Evolutionary conservation across 345 rosid species (phyloP).

Genomic region (Gossypium bickii): DNA sequence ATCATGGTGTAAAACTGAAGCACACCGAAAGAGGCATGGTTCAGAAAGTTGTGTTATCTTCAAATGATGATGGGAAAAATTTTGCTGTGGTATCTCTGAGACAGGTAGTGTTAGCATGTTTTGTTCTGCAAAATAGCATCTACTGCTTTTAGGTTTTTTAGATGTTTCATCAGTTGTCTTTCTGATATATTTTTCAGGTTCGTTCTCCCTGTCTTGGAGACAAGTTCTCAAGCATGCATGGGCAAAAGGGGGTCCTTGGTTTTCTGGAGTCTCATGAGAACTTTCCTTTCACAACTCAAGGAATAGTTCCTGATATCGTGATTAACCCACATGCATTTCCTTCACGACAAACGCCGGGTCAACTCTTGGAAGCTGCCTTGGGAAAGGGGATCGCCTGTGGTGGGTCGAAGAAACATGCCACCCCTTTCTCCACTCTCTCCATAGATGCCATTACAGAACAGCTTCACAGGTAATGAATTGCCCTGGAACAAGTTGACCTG

Average conservation of each 20-base stretch:
- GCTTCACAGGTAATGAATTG: constrained; percentile 61
- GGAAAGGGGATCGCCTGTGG: constrained; percentile 86
- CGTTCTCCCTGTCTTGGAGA: constrained; percentile 88
- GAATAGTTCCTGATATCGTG: constrained; percentile 87
- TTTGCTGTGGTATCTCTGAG: constrained; percentile 80
- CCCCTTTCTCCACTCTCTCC: constrained; percentile 82
- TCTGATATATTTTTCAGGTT: constrained; percentile 40
- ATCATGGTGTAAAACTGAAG: constrained; percentile 78
- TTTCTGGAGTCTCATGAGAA: constrained; percentile 85
- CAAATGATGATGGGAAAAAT: constrained; percentile 93
- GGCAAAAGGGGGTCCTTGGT: constrained; percentile 95
- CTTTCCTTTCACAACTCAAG: constrained; percentile 83
- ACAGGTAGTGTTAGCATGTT: constrained; percentile 37
- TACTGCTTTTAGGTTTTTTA: background rate
- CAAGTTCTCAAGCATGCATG: constrained; percentile 97
- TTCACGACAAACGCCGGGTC: constrained; percentile 90
- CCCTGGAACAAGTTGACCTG: background rate
- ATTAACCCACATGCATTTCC: constrained; percentile 94
- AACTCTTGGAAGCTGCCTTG: constrained; percentile 87
- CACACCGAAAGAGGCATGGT: constrained; percentile 92
- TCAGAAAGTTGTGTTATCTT: constrained; percentile 79
- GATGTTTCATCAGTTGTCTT: background rate
- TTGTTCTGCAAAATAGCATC: background rate
- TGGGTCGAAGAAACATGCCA: constrained; percentile 58
- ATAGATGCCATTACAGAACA: constrained; percentile 71